These are phyloP conservation scores for Xylaria nigripes DNA, from an alignment of 495 filamentous ascomycete species.

Conservation along the genomic window DNA sequence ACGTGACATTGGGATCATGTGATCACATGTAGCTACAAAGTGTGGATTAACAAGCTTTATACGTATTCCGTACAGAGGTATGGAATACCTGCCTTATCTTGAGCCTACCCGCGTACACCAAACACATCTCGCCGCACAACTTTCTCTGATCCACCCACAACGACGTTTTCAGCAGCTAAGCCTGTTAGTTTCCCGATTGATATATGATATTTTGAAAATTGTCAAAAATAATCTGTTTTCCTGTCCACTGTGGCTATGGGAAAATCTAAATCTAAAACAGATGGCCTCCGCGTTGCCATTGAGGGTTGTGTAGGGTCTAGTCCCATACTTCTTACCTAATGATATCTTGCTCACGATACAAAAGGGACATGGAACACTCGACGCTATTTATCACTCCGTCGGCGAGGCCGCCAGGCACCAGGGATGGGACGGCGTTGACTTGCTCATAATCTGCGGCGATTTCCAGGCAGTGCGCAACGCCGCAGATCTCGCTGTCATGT, in stretches of 20 bases:
- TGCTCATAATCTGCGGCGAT: constrained; percentile 84
- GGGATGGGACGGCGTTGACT: constrained; percentile 68
- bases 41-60: too few relatives aligned
- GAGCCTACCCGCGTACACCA: too few relatives aligned
- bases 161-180: too few relatives aligned
- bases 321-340: background rate
- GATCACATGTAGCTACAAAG: too few relatives aligned
- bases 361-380: constrained; percentile 81
- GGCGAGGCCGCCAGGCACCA: constrained; percentile 51
- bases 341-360: constrained; percentile 2
- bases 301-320: constrained; percentile 70
- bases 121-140: too few relatives aligned
- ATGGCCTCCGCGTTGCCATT: constrained; percentile 49
- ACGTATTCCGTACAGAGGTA: too few relatives aligned
- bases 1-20: too few relatives aligned
- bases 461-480: constrained; percentile 89
- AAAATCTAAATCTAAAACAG: constrained; percentile 13
- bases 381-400: constrained; percentile 80
- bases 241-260: constrained; percentile 3
- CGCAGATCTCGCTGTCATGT: constrained; percentile 77
- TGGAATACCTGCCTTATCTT: too few relatives aligned
- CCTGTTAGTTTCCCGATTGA: too few relatives aligned
- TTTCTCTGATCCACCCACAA: too few relatives aligned
- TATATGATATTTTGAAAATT: too few relatives aligned
- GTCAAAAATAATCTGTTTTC: too few relatives aligned